These are phyloP conservation scores for Phialophora macrospora DNA, from an alignment of 2,329 filamentous ascomycete genomes.

Conservation along the genomic window DNA sequence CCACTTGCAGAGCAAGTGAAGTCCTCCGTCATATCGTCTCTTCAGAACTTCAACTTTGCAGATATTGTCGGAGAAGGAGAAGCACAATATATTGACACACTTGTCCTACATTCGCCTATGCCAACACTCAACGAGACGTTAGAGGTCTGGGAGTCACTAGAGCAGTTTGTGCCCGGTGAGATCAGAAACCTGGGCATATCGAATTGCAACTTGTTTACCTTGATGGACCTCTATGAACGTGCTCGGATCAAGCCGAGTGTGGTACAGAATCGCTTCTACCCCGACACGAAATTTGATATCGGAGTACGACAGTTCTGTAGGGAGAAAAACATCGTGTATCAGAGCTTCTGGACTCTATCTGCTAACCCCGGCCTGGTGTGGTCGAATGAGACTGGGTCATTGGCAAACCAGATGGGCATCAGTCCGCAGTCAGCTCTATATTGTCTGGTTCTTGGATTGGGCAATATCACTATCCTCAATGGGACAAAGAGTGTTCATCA, in stretches of 20 bases:
- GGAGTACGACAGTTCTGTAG: slow-evolving; percentile 63
- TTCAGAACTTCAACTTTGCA: slow-evolving; percentile 55
- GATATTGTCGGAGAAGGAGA: slow-evolving; percentile 38
- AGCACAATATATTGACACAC: slow-evolving; percentile 61
- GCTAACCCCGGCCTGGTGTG: slow-evolving; percentile 60
- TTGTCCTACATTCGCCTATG: slow-evolving; percentile 65
- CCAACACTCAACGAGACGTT: slow-evolving; percentile 59
- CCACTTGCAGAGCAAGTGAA: slow-evolving; percentile 68
- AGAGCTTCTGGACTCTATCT: slow-evolving; percentile 66
- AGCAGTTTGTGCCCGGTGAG: slow-evolving; percentile 66
- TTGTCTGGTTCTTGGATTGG: slow-evolving; percentile 60
- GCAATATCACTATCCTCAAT: slow-evolving; percentile 58
- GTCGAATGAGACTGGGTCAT: slow-evolving; percentile 53
- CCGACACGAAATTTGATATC: slow-evolving; percentile 63
- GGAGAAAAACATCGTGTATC: slow-evolving; percentile 59
- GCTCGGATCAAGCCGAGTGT: slow-evolving; percentile 61
- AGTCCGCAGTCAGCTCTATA: slow-evolving; percentile 59
- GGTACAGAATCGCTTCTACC: slow-evolving; percentile 77
- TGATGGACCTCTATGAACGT: slow-evolving; percentile 50
- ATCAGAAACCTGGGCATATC: slow-evolving; percentile 76
- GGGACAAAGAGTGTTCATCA: slow-evolving; percentile 59
- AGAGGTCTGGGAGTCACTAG: slow-evolving; percentile 69
- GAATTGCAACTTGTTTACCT: slow-evolving; percentile 66
- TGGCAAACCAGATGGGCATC: slow-evolving; percentile 55
- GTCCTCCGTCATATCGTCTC: slow-evolving; percentile 69